These are phyloP conservation scores for Vigna reflexopilosa DNA, from an alignment of 306 rosid species.

Conservation along the genomic window DNA sequence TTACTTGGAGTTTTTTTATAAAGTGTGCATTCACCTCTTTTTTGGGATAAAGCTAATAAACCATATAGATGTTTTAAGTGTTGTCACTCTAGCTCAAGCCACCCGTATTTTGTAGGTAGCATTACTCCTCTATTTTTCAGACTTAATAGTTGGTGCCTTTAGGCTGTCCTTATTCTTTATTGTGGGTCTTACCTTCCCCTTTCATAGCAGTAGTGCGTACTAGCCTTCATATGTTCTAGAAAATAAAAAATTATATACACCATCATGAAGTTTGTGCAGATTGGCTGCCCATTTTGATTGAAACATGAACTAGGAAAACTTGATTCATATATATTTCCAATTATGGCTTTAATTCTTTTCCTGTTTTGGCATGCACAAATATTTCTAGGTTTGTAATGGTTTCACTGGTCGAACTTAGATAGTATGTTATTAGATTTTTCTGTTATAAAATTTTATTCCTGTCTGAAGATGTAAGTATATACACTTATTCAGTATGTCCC, in stretches of 20 bases:
- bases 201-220: background rate
- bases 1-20: too few species aligned
- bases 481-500: slow-evolving; percentile 1
- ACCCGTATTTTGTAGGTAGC: slow-evolving; percentile 29
- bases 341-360: background rate
- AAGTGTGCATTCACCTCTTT: too few species aligned
- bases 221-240: background rate
- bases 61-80: background rate
- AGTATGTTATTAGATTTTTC: background rate
- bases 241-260: background rate
- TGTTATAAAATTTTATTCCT: slow-evolving; percentile 7
- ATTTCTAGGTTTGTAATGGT: slow-evolving; percentile 23
- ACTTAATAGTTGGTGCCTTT: slow-evolving; percentile 13
- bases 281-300: slow-evolving; percentile 18
- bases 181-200: slow-evolving; percentile 17
- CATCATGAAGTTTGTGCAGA: slow-evolving; percentile 32
- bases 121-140: background rate
- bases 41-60: too few species aligned
- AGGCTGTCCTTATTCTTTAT: slow-evolving; percentile 9
- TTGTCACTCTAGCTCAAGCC: slow-evolving; percentile 15
- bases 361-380: slow-evolving; percentile 15
- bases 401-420: background rate
- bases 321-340: slow-evolving; percentile 9
- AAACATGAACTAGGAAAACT: slow-evolving; percentile 11
- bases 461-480: slow-evolving; percentile 10